Percentiles rank a stretch among this genome's conserved stretches.
Conservation (phyloP, 2,329 filamentous ascomycete species). For the Botryotinia narcissicola region DNA sequence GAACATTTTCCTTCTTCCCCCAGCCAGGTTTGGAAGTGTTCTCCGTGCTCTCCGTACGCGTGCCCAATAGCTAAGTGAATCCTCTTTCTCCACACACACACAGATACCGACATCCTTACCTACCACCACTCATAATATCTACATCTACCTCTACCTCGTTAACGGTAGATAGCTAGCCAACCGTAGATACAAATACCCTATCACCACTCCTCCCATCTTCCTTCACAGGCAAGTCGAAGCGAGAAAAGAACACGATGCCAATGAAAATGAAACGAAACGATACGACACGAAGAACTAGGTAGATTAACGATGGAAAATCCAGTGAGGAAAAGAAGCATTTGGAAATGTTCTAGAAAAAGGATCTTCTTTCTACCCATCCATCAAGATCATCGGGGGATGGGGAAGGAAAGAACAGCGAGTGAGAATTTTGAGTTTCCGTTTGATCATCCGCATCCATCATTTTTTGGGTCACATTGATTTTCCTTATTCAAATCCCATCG, state of each 20-base stretch:
- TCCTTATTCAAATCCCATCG: background rate
- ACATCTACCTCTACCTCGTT: background rate
- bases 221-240: background rate
- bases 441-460: background rate
- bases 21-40: no score
- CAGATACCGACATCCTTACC: background rate
- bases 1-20: background rate
- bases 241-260: background rate
- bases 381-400: no score
- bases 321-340: background rate
- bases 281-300: no score
- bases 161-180: background rate
- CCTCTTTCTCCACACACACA: background rate
- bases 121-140: background rate
- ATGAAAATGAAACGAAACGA: no score
- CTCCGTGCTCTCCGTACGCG: background rate
- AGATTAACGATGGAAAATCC: no score
- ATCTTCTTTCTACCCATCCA: no score
- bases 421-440: background rate
- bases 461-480: background rate
- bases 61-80: background rate
- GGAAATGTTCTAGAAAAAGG: background rate
- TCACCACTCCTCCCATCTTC: background rate
- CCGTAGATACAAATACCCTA: background rate
- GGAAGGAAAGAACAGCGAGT: no score